Conservation (phyloP, 1,139 yeast genomes). For the Kodamaea alishanica region DNA sequence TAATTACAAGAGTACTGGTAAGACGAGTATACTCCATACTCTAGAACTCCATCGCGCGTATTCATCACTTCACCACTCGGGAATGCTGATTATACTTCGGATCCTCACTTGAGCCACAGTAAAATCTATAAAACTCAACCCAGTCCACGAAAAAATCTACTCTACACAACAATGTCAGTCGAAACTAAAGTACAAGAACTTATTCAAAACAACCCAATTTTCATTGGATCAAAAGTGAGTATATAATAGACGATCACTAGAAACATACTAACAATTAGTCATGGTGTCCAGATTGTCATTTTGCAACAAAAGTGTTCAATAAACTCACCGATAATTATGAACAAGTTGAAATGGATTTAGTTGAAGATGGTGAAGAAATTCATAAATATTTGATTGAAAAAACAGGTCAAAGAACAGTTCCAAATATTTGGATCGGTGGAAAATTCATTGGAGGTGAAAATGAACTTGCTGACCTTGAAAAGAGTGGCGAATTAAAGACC, state of each 20-base stretch:
- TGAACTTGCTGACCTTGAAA: too few species aligned
- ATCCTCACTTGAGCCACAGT: too few species aligned
- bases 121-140: too few species aligned
- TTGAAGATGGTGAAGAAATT: conserved; percentile 2
- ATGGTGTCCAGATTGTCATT: conserved; percentile 6
- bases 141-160: too few species aligned
- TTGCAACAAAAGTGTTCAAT: conserved; percentile 2
- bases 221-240: conserved; percentile 5
- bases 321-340: conserved; percentile 4
- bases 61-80: too few species aligned
- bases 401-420: conserved; percentile 4
- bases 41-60: too few species aligned
- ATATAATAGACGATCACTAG: background rate
- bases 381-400: conserved; percentile 4
- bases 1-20: too few species aligned
- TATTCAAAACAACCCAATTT: conserved; percentile 3
- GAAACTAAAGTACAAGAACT: conserved; percentile 1
- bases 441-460: conserved; percentile 3
- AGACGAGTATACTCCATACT: too few species aligned
- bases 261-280: conserved; percentile 4
- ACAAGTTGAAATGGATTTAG: conserved; percentile 3
- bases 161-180: too few species aligned
- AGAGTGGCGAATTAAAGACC: too few species aligned
- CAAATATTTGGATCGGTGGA: conserved; percentile 5
- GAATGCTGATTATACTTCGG: too few species aligned